phyloP scores from a whole-genome alignment of 148 eudicot species.

The Pharnaceum exiguum region DNA sequence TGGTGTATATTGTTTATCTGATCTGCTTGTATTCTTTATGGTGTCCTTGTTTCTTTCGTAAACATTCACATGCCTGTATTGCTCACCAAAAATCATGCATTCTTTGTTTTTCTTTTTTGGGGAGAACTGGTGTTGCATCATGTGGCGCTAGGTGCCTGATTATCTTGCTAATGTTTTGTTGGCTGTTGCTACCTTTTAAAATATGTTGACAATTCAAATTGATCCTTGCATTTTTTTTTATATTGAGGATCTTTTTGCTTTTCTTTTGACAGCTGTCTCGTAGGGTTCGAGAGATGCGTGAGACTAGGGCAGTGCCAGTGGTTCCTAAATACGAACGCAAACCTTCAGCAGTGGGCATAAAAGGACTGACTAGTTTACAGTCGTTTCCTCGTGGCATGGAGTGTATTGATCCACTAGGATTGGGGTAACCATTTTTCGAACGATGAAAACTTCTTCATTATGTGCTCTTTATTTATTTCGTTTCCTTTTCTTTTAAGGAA shows the following conservation, averaged over 20 bases:
- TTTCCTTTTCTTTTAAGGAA: not conserved
- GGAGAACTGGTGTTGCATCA: no score
- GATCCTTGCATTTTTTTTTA: not conserved
- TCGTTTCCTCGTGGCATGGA: constrained; percentile 97
- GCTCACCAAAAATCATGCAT: no score
- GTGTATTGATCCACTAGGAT: constrained; percentile 91
- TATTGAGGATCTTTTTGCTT: not conserved
- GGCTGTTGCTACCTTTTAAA: not conserved
- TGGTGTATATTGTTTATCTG: no score
- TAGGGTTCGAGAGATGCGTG: constrained; percentile 98
- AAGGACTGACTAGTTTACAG: constrained; percentile 62
- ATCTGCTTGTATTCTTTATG: no score
- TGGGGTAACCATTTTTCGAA: constrained; percentile 57
- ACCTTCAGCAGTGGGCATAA: constrained; percentile 53
- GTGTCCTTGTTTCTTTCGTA: no score
- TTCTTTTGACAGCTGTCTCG: constrained; percentile 74
- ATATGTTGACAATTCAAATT: not conserved
- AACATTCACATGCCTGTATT: no score
- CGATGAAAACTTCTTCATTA: not conserved
- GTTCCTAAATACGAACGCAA: constrained; percentile 56
- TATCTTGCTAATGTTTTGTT: no score
- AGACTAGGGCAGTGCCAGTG: constrained; percentile 64
- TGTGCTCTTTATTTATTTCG: not conserved
- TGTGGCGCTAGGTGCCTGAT: no score
- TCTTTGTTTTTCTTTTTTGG: no score